Conservation (phyloP, 106 monocot species). For the Apostasia shenzhenica region DNA sequence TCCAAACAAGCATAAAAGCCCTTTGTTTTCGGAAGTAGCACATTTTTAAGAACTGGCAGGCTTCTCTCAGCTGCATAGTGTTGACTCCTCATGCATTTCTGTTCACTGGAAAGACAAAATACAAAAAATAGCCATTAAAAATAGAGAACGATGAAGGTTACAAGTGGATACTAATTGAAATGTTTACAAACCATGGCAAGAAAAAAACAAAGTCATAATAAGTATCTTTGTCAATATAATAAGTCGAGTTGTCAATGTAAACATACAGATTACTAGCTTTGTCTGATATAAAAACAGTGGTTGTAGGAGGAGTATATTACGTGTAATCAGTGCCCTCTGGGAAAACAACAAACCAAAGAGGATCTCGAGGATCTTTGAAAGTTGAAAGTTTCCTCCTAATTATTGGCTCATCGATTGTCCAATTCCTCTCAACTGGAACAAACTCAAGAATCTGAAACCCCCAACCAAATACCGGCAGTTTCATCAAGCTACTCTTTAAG, state of each 20-base stretch:
- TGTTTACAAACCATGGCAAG: too few relatives aligned
- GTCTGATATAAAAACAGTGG: background rate
- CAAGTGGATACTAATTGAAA: too few relatives aligned
- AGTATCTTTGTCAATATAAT: too few relatives aligned
- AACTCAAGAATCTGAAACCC: constrained; percentile 93
- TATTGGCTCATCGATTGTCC: constrained; percentile 74
- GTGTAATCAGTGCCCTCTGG: constrained; percentile 97
- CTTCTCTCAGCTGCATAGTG: constrained; percentile 72
- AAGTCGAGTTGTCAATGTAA: background rate
- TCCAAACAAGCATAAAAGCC: constrained; percentile 75
- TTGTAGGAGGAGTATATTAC: constrained; percentile 33
- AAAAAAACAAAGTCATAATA: too few relatives aligned
- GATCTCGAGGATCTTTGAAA: constrained; percentile 58
- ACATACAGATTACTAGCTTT: background rate
- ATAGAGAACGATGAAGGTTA: background rate
- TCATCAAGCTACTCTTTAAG: constrained; percentile 92
- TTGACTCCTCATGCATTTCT: constrained; percentile 85
- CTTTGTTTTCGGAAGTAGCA: constrained; percentile 91
- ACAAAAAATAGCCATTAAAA: background rate
- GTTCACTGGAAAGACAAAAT: constrained; percentile 41
- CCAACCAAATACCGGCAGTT: constrained; percentile 90
- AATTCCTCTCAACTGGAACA: constrained; percentile 89
- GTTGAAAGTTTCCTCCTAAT: constrained; percentile 57
- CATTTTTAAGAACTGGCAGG: constrained; percentile 71
- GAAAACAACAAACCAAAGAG: constrained; percentile 93